Conservation (phyloP, 495 filamentous ascomycete genomes). For the Durotheca rogersii region DNA sequence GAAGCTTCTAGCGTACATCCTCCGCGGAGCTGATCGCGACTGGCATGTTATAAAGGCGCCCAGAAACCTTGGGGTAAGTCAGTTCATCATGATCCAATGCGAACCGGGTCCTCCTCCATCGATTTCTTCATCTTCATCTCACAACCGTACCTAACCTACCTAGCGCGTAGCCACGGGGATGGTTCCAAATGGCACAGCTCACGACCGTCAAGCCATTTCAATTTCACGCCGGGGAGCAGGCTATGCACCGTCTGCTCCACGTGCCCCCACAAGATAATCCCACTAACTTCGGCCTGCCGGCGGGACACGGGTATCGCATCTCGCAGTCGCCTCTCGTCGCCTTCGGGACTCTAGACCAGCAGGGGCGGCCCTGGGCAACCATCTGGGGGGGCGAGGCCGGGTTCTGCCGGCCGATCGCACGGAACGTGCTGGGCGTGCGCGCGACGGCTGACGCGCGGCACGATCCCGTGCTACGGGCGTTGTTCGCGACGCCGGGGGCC, state of each 20-base stretch:
- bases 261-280: slow-evolving; percentile 56
- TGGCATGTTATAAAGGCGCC: too few relatives aligned
- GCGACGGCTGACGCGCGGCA: slow-evolving; percentile 56
- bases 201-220: slow-evolving; percentile 24
- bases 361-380: slow-evolving; percentile 70
- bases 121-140: too few relatives aligned
- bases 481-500: slow-evolving; percentile 34
- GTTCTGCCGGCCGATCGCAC: slow-evolving; percentile 59
- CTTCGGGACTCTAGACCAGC: slow-evolving; percentile 64
- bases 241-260: slow-evolving; percentile 36
- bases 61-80: too few relatives aligned
- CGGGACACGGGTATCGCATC: slow-evolving; percentile 54
- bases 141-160: neutral
- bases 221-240: slow-evolving; percentile 42
- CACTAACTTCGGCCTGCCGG: slow-evolving; percentile 56
- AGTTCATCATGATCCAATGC: too few relatives aligned
- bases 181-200: slow-evolving; percentile 9
- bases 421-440: slow-evolving; percentile 59
- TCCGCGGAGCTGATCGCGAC: neutral
- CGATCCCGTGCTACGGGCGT: slow-evolving; percentile 61
- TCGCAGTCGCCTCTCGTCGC: slow-evolving; percentile 63
- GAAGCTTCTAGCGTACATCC: neutral
- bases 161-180: slow-evolving; percentile 2
- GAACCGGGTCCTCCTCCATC: too few relatives aligned
- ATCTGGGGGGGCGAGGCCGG: slow-evolving; percentile 71